Percentiles rank a stretch among this genome's conserved stretches.
Conservation (phyloP, 768 basidiomycete genomes). For the Amanita jacksonii region DNA sequence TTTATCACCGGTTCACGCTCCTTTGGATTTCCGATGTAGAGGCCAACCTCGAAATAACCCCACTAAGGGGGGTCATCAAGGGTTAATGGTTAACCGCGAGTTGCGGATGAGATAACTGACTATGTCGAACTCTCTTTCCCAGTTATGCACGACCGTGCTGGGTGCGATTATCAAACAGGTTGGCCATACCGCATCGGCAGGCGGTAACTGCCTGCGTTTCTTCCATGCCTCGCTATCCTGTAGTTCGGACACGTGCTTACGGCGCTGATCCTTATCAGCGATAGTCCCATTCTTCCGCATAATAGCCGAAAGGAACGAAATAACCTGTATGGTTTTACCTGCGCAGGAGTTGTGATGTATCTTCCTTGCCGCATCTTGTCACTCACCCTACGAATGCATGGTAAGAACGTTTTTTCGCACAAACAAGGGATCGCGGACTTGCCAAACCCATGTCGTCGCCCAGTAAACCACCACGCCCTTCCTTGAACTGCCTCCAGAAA, state of each 20-base stretch:
- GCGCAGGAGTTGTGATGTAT: slow-evolving; percentile 10
- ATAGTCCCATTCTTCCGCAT: slow-evolving; percentile 72
- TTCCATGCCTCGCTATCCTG: slow-evolving; percentile 53
- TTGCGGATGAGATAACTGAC: slow-evolving; percentile 30
- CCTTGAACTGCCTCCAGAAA: slow-evolving; percentile 62
- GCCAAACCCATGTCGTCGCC: slow-evolving; percentile 96
- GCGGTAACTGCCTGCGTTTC: slow-evolving; percentile 43
- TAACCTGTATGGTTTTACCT: slow-evolving; percentile 95
- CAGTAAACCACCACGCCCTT: slow-evolving; percentile 68
- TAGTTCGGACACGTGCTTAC: slow-evolving; percentile 52
- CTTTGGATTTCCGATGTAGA: slow-evolving; percentile 47
- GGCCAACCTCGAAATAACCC: slow-evolving; percentile 87
- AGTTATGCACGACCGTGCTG: slow-evolving; percentile 74
- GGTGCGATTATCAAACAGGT: slow-evolving; percentile 87
- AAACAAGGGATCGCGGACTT: slow-evolving; percentile 11
- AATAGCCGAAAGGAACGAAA: slow-evolving; percentile 82
- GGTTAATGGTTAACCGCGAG: background rate
- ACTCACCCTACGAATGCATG: slow-evolving; percentile 16
- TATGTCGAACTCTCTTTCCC: slow-evolving; percentile 82
- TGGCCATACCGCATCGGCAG: slow-evolving; percentile 67
- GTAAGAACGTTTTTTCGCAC: background rate
- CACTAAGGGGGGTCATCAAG: slow-evolving; percentile 54
- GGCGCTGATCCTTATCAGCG: slow-evolving; percentile 59
- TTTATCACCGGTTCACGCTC: slow-evolving; percentile 48
- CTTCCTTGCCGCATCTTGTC: background rate